A percentile compares a stretch with the other conserved stretches of the same genome.
These are phyloP conservation scores for Chrysanthemum lavandulifolium DNA, from an alignment of 129 eudicot species.

Conservation along the genomic window DNA sequence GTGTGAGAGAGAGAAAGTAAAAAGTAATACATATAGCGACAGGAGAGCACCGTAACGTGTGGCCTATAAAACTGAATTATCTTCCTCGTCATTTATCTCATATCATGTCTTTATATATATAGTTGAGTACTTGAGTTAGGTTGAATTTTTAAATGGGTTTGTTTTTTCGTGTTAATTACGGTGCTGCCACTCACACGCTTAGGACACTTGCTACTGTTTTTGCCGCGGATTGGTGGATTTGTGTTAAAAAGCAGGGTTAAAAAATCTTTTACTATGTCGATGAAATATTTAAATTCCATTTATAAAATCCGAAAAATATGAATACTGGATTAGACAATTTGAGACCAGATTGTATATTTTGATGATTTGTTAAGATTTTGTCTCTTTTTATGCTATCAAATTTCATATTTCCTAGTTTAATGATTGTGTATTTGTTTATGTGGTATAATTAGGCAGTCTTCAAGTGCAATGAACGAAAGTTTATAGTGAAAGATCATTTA, in stretches of 20 bases:
- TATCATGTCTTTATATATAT: slow-evolving; percentile 6
- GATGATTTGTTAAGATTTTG: too few species aligned
- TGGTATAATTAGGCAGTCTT: too few species aligned
- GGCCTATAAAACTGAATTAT: slow-evolving; percentile 12
- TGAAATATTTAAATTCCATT: too few species aligned
- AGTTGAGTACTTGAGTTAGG: not conserved
- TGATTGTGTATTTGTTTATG: too few species aligned
- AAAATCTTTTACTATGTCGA: too few species aligned
- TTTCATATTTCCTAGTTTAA: too few species aligned
- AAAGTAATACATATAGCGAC: slow-evolving; percentile 20
- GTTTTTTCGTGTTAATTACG: not conserved
- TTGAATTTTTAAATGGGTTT: not conserved
- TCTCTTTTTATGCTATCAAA: too few species aligned
- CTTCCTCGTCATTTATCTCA: slow-evolving; percentile 3
- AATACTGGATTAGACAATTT: too few species aligned
- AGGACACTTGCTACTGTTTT: not conserved
- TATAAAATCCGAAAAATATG: too few species aligned
- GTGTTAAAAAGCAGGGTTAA: not conserved
- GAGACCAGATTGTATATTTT: too few species aligned
- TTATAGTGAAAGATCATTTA: too few species aligned
- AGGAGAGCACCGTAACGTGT: slow-evolving; percentile 35
- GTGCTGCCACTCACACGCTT: slow-evolving; percentile 32
- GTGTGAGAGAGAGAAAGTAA: not conserved
- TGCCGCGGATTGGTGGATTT: slow-evolving; percentile 15
- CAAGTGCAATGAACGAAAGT: too few species aligned